phyloP scores from a whole-genome alignment of 2,329 filamentous ascomycete genomes.

The Arthrobotrys iridis region DNA sequence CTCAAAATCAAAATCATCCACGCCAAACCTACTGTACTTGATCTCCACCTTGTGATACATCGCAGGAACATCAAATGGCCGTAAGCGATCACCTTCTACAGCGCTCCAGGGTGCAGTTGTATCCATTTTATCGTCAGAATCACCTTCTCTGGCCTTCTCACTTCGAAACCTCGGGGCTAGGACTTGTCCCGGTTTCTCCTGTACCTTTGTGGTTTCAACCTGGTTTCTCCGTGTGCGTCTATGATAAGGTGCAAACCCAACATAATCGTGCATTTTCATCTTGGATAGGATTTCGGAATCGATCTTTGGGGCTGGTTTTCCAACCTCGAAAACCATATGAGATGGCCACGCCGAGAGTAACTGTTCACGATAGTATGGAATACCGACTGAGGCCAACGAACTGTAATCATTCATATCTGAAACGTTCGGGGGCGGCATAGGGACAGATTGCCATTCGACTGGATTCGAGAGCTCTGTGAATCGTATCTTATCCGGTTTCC shows the following conservation, averaged over 20 bases:
- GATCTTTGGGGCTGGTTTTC: slow-evolving; percentile 78
- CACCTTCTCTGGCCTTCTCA: slow-evolving; percentile 79
- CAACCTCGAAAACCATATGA: slow-evolving; percentile 83
- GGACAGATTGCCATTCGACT: slow-evolving; percentile 77
- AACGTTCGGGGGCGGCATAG: slow-evolving; percentile 69
- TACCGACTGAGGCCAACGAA: slow-evolving; percentile 84
- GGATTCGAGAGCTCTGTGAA: slow-evolving; percentile 84
- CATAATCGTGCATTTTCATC: slow-evolving; percentile 77
- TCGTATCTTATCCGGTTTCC: slow-evolving; percentile 82
- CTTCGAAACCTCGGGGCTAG: slow-evolving; percentile 91
- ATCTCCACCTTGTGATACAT: slow-evolving; percentile 96
- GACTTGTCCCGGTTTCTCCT: slow-evolving; percentile 70
- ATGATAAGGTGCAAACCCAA: slow-evolving; percentile 80
- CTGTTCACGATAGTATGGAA: slow-evolving; percentile 91
- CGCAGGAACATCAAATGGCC: slow-evolving; percentile 74
- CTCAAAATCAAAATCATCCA: slow-evolving; percentile 99
- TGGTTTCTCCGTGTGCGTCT: slow-evolving; percentile 81
- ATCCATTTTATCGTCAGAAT: slow-evolving; percentile 48
- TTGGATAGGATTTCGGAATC: slow-evolving; percentile 75
- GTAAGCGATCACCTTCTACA: slow-evolving; percentile 66
- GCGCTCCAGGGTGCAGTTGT: slow-evolving; percentile 75
- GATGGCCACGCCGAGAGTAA: slow-evolving; percentile 90
- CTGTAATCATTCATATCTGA: slow-evolving; percentile 76
- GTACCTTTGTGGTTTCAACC: slow-evolving; percentile 76
- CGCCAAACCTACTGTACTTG: slow-evolving; percentile 98